A percentile compares a stretch with the other conserved stretches of the same genome.
Conservation (phyloP, 495 filamentous ascomycete species). For the Daldinia decipiens region DNA sequence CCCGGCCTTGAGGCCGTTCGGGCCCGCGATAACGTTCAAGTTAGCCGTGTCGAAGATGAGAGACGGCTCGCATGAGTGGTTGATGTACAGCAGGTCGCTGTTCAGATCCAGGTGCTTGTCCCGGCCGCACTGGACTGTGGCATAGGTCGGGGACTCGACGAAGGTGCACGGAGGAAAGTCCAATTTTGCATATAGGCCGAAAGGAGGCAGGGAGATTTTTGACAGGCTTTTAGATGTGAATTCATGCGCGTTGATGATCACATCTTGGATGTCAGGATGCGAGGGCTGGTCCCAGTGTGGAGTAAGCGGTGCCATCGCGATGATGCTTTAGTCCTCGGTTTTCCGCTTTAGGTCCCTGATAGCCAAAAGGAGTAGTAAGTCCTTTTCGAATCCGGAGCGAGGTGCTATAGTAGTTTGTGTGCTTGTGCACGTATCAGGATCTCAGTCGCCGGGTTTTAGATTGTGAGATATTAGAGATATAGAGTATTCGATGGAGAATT, state of each 20-base stretch:
- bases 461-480: constrained; percentile 11
- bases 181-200: constrained; percentile 65
- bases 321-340: constrained; percentile 12
- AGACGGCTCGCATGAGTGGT: constrained; percentile 76
- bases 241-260: constrained; percentile 58
- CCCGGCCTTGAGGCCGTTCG: constrained; percentile 64
- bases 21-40: constrained; percentile 70
- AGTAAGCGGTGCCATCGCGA: constrained; percentile 58
- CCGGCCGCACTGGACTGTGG: constrained; percentile 71
- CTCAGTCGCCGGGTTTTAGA: constrained; percentile 6
- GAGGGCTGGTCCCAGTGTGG: constrained; percentile 65
- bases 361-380: constrained; percentile 10
- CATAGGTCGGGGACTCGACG: constrained; percentile 67
- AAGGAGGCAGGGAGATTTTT: constrained; percentile 68
- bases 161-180: constrained; percentile 65
- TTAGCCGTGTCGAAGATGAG: constrained; percentile 74
- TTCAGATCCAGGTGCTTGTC: constrained; percentile 77
- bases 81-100: constrained; percentile 78
- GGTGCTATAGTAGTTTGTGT: constrained; percentile 4
- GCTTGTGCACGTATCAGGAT: constrained; percentile 16
- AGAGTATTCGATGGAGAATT: constrained; percentile 10
- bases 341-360: constrained; percentile 17
- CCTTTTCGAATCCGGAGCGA: constrained; percentile 17
- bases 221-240: constrained; percentile 73
- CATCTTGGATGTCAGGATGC: constrained; percentile 61